A percentile compares a stretch with the other conserved stretches of the same genome.
These are phyloP conservation scores for Podospora pseudocomata DNA, from an alignment of 495 filamentous ascomycete genomes.

Conservation along the genomic window DNA sequence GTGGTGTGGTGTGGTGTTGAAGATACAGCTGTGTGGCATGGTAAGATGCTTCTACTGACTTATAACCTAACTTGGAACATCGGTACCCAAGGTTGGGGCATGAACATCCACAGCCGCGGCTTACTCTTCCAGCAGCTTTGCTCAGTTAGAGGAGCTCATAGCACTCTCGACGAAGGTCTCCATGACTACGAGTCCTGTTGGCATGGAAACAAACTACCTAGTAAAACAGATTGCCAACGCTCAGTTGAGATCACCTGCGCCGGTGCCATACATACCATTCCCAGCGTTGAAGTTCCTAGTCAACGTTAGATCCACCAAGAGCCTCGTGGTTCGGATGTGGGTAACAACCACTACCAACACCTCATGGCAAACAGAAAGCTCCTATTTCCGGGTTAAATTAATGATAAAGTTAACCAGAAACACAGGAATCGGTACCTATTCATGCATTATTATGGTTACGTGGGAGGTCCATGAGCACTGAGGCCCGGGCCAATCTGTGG, in stretches of 20 bases:
- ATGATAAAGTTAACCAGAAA: not conserved
- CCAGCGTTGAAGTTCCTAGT: too few relatives aligned
- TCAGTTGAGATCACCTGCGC: too few relatives aligned
- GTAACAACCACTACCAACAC: not conserved
- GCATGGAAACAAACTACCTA: too few relatives aligned
- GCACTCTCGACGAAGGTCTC: not conserved
- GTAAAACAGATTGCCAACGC: too few relatives aligned
- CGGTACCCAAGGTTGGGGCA: not conserved
- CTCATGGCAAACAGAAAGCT: not conserved
- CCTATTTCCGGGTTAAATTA: not conserved
- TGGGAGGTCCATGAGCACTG: too few relatives aligned
- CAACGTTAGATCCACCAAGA: too few relatives aligned
- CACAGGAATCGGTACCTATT: constrained; percentile 10
- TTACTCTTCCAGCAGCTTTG: not conserved
- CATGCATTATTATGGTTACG: constrained; percentile 10
- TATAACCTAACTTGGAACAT: not conserved
- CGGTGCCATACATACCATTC: too few relatives aligned
- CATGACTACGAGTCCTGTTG: not conserved
- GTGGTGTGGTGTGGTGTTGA: not conserved
- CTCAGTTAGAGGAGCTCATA: not conserved
- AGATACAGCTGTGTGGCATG: not conserved
- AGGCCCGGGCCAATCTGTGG: not conserved
- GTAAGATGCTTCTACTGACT: not conserved
- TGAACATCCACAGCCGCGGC: not conserved
- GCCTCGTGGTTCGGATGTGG: not conserved